These are phyloP conservation scores for Paramyrothecium roridum DNA, from an alignment of 2,329 filamentous ascomycete species.

Conservation along the genomic window DNA sequence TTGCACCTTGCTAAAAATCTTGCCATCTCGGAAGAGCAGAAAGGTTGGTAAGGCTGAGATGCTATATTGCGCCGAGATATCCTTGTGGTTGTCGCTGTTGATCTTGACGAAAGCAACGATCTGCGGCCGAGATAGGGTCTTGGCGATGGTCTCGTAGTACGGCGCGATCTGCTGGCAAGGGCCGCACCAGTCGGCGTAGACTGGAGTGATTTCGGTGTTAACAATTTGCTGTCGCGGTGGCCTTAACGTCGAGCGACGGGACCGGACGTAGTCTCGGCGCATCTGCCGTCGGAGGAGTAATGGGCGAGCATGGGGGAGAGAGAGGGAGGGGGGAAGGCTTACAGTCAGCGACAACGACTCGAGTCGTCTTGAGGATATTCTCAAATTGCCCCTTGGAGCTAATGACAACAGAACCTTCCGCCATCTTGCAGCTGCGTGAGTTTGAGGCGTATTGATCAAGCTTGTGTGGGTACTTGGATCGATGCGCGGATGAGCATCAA, in stretches of 20 bases:
- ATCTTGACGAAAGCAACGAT: conserved; percentile 82
- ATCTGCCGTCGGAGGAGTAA: neutral
- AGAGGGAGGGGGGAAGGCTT: conserved; percentile 36
- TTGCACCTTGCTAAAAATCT: conserved; percentile 64
- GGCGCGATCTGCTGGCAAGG: conserved; percentile 84
- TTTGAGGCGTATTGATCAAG: conserved; percentile 13
- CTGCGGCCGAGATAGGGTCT: conserved; percentile 59
- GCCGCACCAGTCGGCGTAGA: conserved; percentile 84
- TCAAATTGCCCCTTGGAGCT: conserved; percentile 61
- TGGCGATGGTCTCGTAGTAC: conserved; percentile 61
- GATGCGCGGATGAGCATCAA: conserved; percentile 9
- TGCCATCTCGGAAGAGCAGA: conserved; percentile 75
- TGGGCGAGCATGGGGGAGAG: neutral
- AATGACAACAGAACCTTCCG: conserved; percentile 23
- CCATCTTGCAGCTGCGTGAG: conserved; percentile 21
- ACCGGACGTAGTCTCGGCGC: conserved; percentile 1
- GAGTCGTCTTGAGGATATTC: conserved; percentile 65
- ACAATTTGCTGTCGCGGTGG: neutral
- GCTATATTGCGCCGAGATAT: conserved; percentile 70
- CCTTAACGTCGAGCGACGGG: too few species aligned
- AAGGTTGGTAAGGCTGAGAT: conserved; percentile 87
- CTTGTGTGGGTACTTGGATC: conserved; percentile 16
- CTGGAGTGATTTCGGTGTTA: conserved; percentile 39
- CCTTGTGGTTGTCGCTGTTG: conserved; percentile 73
- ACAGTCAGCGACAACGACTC: conserved; percentile 88